Conservation (phyloP, 768 basidiomycete species). For the Boletus edulis region DNA sequence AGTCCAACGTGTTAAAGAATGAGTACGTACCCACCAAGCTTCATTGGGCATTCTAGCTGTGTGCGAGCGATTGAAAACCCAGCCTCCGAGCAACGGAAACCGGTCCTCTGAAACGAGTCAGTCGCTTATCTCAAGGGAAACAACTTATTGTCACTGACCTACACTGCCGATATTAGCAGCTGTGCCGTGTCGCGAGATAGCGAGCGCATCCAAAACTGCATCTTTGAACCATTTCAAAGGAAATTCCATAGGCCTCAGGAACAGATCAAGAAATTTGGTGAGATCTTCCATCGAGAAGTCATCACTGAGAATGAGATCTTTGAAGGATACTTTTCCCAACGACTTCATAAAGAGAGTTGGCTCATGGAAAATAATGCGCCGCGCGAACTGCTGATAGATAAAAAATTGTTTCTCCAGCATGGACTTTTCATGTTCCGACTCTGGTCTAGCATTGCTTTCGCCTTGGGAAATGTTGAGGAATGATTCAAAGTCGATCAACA, state of each 20-base stretch:
- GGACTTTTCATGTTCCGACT: not conserved
- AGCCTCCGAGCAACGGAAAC: constrained; percentile 29
- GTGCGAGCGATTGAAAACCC: constrained; percentile 29
- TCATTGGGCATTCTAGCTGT: constrained; percentile 23
- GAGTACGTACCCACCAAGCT: constrained; percentile 32
- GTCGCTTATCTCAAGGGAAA: too few species aligned
- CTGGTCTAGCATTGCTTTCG: not conserved
- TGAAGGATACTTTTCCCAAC: constrained; percentile 31
- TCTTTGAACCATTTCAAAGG: constrained; percentile 30
- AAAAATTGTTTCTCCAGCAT: not conserved
- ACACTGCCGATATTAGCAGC: constrained; percentile 7
- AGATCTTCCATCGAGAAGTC: constrained; percentile 29
- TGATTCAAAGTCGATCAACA: constrained; percentile 1
- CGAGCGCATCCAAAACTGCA: constrained; percentile 24
- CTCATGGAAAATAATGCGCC: constrained; percentile 31
- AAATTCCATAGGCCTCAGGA: constrained; percentile 3
- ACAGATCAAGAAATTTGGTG: constrained; percentile 5
- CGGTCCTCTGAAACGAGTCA: constrained; percentile 9
- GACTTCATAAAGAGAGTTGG: constrained; percentile 27
- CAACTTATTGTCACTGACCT: not conserved
- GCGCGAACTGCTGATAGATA: constrained; percentile 22
- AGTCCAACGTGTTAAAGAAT: too few species aligned
- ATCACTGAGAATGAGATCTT: constrained; percentile 32
- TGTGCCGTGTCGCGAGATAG: constrained; percentile 2
- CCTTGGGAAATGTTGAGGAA: not conserved